Percentiles rank a stretch among this genome's conserved stretches.
phyloP scores from a whole-genome alignment of 495 filamentous ascomycete species.

The Aspergillus biplanus region DNA sequence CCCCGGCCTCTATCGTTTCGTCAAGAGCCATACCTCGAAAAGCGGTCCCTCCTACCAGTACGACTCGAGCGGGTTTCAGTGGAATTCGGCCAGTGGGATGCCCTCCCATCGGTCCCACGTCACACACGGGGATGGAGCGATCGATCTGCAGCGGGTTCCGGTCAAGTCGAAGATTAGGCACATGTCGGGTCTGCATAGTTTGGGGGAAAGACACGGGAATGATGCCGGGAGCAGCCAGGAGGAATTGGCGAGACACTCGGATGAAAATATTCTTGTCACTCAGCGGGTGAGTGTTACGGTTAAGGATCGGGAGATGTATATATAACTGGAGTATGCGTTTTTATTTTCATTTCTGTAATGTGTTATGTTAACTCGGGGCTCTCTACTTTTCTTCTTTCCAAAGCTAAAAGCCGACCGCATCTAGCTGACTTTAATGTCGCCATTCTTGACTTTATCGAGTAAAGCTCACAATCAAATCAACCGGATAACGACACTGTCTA shows the following conservation, averaged over 20 bases:
- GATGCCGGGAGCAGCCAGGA: conserved; percentile 7
- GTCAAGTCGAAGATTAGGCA: not conserved
- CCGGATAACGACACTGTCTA: too few species aligned
- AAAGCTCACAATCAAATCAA: too few species aligned
- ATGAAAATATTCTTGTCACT: conserved; percentile 7
- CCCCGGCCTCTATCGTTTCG: conserved; percentile 28
- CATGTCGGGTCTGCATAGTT: not conserved
- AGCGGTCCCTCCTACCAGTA: conserved; percentile 22
- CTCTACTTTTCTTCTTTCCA: too few species aligned
- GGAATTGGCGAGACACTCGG: conserved; percentile 1
- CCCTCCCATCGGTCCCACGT: conserved; percentile 4
- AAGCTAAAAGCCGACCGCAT: too few species aligned
- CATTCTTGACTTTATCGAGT: too few species aligned
- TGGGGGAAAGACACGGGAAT: not conserved
- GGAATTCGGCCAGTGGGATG: conserved; percentile 16
- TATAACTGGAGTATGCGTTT: not conserved
- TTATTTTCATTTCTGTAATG: too few species aligned
- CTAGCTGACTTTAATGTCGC: too few species aligned
- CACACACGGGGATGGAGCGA: not conserved
- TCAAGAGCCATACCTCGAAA: conserved; percentile 20
- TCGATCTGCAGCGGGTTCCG: not conserved
- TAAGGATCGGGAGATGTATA: conserved; percentile 4
- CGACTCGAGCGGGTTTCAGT: conserved; percentile 17
- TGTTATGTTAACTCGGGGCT: too few species aligned
- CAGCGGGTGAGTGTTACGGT: conserved; percentile 10